Conservation (phyloP, 371 early-diverging fungal genomes). For the Quaeritorhiza haematococci region DNA sequence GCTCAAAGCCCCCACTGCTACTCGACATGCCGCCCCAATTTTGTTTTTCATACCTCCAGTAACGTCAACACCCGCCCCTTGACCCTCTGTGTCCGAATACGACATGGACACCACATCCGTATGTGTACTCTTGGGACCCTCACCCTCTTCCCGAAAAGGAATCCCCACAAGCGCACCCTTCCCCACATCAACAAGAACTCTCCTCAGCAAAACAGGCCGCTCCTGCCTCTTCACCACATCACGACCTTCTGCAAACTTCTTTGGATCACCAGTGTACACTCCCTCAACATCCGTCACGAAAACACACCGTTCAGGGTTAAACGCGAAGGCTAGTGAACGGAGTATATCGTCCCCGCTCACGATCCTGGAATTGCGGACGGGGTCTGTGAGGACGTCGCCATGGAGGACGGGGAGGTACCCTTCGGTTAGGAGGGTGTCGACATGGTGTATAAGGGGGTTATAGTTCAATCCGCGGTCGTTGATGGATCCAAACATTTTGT, state of each 20-base stretch:
- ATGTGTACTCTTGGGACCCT: too few species aligned
- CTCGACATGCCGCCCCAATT: not conserved
- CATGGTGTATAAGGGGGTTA: too few species aligned
- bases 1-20: too few species aligned
- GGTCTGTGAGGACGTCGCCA: conserved; percentile 45
- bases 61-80: not conserved
- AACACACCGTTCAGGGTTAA: conserved; percentile 31
- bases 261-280: conserved; percentile 40
- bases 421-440: not conserved
- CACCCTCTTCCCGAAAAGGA: not conserved
- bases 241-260: too few species aligned
- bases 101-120: too few species aligned
- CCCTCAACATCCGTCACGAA: conserved; percentile 50
- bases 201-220: not conserved
- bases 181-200: not conserved
- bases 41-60: conserved; percentile 2
- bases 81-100: too few species aligned
- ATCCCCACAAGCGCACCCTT: not conserved
- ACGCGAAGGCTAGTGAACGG: conserved; percentile 26
- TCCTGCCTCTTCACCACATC: too few species aligned
- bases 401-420: conserved; percentile 45
- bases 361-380: conserved; percentile 36
- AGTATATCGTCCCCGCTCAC: conserved; percentile 45
- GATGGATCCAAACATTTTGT: too few species aligned
- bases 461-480: too few species aligned